phyloP scores from a whole-genome alignment of 2,329 filamentous ascomycete species.

The Sarocladium strictum region DNA sequence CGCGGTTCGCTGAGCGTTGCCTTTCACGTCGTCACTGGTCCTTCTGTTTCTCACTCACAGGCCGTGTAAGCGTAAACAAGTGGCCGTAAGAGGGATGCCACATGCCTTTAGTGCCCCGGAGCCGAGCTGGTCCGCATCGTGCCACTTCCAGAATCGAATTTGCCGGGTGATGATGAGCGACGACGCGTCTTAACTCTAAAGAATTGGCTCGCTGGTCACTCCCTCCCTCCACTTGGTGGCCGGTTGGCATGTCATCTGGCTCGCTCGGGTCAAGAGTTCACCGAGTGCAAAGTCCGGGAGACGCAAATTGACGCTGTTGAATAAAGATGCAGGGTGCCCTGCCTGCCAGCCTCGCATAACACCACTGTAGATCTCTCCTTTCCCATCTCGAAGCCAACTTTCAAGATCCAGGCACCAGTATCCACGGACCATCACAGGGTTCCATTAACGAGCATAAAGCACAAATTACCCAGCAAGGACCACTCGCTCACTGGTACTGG shows the following conservation, averaged over 20 bases:
- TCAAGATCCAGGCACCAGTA: neutral
- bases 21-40: neutral
- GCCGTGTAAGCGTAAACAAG: neutral
- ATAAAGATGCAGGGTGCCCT: neutral
- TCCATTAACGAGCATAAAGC: neutral
- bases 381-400: neutral
- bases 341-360: neutral
- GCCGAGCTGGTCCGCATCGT: conserved; percentile 4
- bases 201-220: too few species aligned
- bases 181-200: too few species aligned
- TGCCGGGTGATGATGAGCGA: neutral
- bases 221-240: too few species aligned
- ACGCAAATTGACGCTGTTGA: neutral
- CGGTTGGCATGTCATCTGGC: too few species aligned
- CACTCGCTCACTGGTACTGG: neutral
- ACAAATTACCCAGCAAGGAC: too few species aligned
- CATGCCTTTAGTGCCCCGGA: neutral
- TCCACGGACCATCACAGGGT: too few species aligned
- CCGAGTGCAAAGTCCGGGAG: too few species aligned
- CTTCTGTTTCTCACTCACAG: too few species aligned
- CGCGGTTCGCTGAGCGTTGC: conserved; percentile 1
- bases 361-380: neutral
- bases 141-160: conserved; percentile 5
- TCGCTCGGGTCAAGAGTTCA: too few species aligned
- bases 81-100: neutral